Percentiles rank a stretch among this genome's conserved stretches.
These are phyloP conservation scores for Linderniella brevidens DNA, from an alignment of 257 asterid genomes.

Conservation along the genomic window DNA sequence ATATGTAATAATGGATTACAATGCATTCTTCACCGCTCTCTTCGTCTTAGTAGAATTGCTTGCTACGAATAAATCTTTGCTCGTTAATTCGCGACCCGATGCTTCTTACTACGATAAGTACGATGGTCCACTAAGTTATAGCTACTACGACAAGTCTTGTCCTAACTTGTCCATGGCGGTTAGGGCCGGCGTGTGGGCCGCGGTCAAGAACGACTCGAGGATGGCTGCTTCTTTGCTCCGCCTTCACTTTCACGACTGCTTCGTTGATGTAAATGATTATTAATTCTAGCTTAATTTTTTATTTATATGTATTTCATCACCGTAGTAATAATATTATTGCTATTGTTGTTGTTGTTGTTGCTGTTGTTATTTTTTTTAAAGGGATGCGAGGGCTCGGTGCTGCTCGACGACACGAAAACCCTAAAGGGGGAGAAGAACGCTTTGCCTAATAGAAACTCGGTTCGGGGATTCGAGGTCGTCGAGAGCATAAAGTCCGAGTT, in stretches of 20 bases:
- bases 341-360: constrained; percentile 13
- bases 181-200: constrained; percentile 40
- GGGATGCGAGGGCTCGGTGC: constrained; percentile 92
- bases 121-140: constrained; percentile 18
- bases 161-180: constrained; percentile 32
- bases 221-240: constrained; percentile 30
- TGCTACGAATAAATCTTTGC: too few species aligned
- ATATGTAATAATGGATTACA: too few species aligned
- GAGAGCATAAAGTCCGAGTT: constrained; percentile 63
- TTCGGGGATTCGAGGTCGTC: constrained; percentile 74
- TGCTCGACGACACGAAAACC: constrained; percentile 41
- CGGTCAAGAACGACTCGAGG: constrained; percentile 33
- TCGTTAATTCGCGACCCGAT: constrained; percentile 12
- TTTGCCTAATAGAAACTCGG: constrained; percentile 55
- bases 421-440: constrained; percentile 65
- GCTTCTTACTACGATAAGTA: constrained; percentile 14
- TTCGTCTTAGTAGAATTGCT: too few species aligned
- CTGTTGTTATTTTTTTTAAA: constrained; percentile 7
- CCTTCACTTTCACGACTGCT: neutral
- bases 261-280: neutral
- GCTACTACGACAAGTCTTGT: constrained; percentile 45
- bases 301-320: too few species aligned
- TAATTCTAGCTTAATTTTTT: too few species aligned
- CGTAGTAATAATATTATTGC: too few species aligned
- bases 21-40: too few species aligned